Conservation (phyloP, 331 rosid genomes). For the Pyracantha coccinea region DNA sequence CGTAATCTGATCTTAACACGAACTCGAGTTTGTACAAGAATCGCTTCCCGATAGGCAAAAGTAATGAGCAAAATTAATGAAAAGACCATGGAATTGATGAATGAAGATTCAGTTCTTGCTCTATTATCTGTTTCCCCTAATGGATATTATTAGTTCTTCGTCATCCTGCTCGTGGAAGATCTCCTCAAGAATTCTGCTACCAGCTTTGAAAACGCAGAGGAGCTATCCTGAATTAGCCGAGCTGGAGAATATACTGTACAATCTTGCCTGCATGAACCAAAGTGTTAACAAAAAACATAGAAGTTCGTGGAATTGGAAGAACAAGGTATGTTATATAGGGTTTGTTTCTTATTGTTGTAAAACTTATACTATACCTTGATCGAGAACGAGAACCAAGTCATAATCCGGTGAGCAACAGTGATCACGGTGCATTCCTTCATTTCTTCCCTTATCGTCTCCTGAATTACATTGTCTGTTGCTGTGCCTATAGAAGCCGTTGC, state of each 20-base stretch:
- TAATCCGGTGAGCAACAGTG: conserved; percentile 79
- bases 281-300: not conserved
- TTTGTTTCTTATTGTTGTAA: too few relatives aligned
- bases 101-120: too few relatives aligned
- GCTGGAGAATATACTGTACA: conserved; percentile 52
- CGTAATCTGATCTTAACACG: too few relatives aligned
- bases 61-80: too few relatives aligned
- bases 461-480: conserved; percentile 63
- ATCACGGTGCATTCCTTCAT: conserved; percentile 73
- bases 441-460: conserved; percentile 63
- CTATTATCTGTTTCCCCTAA: too few relatives aligned
- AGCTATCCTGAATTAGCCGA: conserved; percentile 43
- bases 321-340: too few relatives aligned
- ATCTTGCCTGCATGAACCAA: conserved; percentile 44
- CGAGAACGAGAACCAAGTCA: conserved; percentile 72
- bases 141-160: too few relatives aligned
- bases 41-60: too few relatives aligned
- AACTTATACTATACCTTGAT: conserved; percentile 44
- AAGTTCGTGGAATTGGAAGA: too few relatives aligned
- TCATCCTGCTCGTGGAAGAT: conserved; percentile 35
- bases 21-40: too few relatives aligned
- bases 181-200: conserved; percentile 65
- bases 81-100: too few relatives aligned
- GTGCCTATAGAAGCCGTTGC: conserved; percentile 90
- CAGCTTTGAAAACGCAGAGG: conserved; percentile 77